Evolutionary conservation across 495 filamentous ascomycete genomes (phyloP), one percentile per base, ranked within the genome.

Genomic region (Cenococcum geophilum): DNA sequence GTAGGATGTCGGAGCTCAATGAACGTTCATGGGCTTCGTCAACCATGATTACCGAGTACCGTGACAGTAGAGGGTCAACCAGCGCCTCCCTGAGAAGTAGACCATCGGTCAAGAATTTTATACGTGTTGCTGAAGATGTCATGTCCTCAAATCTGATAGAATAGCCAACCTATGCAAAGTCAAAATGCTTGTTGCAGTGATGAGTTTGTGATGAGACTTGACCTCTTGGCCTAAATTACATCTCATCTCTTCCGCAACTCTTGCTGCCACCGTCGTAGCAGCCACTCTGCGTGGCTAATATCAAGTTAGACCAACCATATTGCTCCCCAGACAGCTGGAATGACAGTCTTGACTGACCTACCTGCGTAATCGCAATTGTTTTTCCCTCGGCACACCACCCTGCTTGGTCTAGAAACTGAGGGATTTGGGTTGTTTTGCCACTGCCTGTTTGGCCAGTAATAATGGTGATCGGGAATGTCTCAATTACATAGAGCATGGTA

Each of bases 1-100:
- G 83, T 5, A 99, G 81, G 40, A 99, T 83, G 68, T 99, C 93
- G 6, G 92, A 92, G 74, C 92, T 95, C 58, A 99, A 80, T 61
- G 90, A 95, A 56, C 95, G 83, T 73, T 99, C 93, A 74, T 99
- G 93, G 27, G 95, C 95, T 72, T 99, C 93, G 70, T 99, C 93
- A 22, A 99, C 87, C 92, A 97, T 99, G 68, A 99, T 89, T 36
- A 97, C 89, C 6, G 90, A 95, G 72, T 99, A 99, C 5, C 91
- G 83, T 34, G 89, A 93, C 18, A 99, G 76, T 14, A 97, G 78
- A 59, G 93, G 93, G 73, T 97, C 95, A 20, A 95, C 89, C 12
- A 99, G 79, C 20, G 90, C 91, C 76, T 99, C 95, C 73, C 93
- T 81, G 66, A 99, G 86, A 25, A 99, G 80, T 68, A 99, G 81